Evolutionary conservation across 2,329 filamentous ascomycete species (phyloP), one percentile per base, ranked within the genome.

Genomic region (Exophiala lecanii-corni): DNA sequence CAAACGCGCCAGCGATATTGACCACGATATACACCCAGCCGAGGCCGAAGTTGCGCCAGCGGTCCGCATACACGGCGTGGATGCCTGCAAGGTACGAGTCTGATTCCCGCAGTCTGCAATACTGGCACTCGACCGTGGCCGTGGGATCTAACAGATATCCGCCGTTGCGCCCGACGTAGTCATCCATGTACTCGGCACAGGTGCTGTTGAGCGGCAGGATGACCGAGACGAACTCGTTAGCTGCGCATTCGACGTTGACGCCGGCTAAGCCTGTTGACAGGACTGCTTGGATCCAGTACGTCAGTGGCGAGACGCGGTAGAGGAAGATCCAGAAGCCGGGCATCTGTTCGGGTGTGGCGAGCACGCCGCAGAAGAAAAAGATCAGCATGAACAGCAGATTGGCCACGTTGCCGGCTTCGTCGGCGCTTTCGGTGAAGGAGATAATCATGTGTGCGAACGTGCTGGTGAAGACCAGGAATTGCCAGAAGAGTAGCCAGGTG

Each of bases 241-340:
- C 52, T 0, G 84, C 78, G 62, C 89, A 94, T 0, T 60, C 52
- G 17, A 91, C 79, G 0, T 66, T 33, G 0, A 77, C 78, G 55
- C 84, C 81, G 35, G 84, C 84, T 3, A 94, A 67, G 2, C 78
- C 85, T 1, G 76, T 76, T 0, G 82, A 75, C 0, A 91, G 62
- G 66, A 94, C 79, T n/a, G 81, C 84, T 3, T 74, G 74, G 19
- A 91, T 77, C 10, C 91, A 69, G 61, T 94, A 95, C 0, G 84
- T 89, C 55, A 94, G 84, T 0, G 89, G 88, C 0, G 82, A 88
- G 36, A 89, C 67, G 35, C 84, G 78, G 62, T 86, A 84, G 82
- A 87, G 86, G 66, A 86, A 87, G 49, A 79, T 78, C 84, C 84
- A 88, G 67, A 88, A 87, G 0, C 76, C 72, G 0, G 83, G 83